Evolutionary conservation across 2,329 filamentous ascomycete species (phyloP).

Genomic region (Ceratocystis ficicola): DNA sequence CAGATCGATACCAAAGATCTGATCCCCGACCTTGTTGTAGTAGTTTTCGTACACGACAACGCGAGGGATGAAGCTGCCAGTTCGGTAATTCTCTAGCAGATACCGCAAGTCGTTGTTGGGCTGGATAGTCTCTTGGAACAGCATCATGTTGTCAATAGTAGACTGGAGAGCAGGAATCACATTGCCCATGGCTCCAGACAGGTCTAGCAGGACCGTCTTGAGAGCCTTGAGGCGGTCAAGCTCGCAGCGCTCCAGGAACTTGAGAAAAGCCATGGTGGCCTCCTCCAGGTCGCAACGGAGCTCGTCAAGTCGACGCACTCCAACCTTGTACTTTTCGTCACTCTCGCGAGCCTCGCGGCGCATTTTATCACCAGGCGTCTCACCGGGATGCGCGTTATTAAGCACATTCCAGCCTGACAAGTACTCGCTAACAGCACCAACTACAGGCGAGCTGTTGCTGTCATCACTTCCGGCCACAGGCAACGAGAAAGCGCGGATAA

Average conservation of each 20-base stretch:
- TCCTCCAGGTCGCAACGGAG: constrained; percentile 92
- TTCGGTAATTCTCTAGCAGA: constrained; percentile 91
- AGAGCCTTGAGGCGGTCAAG: constrained; percentile 92
- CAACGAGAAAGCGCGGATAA: constrained; percentile 64
- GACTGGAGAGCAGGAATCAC: constrained; percentile 94
- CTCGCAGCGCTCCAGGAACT: constrained; percentile 95
- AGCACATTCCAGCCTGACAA: constrained; percentile 86
- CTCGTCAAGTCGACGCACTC: constrained; percentile 74
- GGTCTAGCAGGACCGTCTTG: constrained; percentile 95
- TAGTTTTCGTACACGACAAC: constrained; percentile 97
- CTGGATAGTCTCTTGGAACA: constrained; percentile 98
- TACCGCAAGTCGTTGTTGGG: constrained; percentile 82
- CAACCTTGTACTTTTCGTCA: constrained; percentile 85
- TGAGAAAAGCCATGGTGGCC: constrained; percentile 80
- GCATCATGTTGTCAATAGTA: constrained; percentile 95
- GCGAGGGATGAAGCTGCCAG: constrained; percentile 79
- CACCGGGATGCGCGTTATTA: constrained; percentile 50
- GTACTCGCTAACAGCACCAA: constrained; percentile 77
- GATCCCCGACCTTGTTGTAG: constrained; percentile 94
- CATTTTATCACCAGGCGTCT: constrained; percentile 75
- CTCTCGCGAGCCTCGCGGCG: constrained; percentile 80
- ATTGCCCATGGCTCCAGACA: constrained; percentile 93
- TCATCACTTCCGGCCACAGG: constrained; percentile 45
- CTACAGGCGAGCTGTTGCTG: constrained; percentile 60
- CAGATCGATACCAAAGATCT: constrained; percentile 96